Percentiles rank a stretch among this genome's conserved stretches.
phyloP scores from a whole-genome alignment of 148 eudicot species.

The Limonium bicolor region DNA sequence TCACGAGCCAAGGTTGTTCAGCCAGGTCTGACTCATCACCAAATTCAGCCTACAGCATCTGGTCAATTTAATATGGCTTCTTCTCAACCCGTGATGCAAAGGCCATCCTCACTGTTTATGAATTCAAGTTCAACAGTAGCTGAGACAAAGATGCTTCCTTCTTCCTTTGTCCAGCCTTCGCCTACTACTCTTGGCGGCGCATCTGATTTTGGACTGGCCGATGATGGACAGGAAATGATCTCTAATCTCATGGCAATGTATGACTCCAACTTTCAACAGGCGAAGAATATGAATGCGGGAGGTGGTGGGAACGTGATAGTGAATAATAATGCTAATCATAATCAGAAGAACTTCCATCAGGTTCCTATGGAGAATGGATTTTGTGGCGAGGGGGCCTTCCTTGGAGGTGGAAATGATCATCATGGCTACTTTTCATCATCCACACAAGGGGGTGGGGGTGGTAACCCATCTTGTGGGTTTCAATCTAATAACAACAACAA shows the following conservation, averaged over 20 bases:
- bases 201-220: conserved; percentile 17
- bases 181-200: conserved; percentile 6
- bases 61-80: too few relatives aligned
- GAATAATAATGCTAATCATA: not conserved
- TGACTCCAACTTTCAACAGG: conserved; percentile 15
- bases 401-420: not conserved
- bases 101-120: not conserved
- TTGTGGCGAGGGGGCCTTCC: not conserved
- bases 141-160: conserved; percentile 1
- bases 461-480: too few relatives aligned
- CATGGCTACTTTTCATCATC: not conserved
- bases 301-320: not conserved
- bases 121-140: not conserved
- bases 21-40: too few relatives aligned
- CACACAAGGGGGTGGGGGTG: too few relatives aligned
- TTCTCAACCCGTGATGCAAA: too few relatives aligned
- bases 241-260: conserved; percentile 25
- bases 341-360: not conserved
- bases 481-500: too few relatives aligned
- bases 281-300: conserved; percentile 1
- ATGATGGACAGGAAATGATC: conserved; percentile 34
- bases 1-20: too few relatives aligned
- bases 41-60: too few relatives aligned
- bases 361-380: not conserved
- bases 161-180: not conserved